A percentile compares a stretch with the other conserved stretches of the same genome.
phyloP scores from a whole-genome alignment of 2,329 filamentous ascomycete species.

The Fusarium odoratissimum region DNA sequence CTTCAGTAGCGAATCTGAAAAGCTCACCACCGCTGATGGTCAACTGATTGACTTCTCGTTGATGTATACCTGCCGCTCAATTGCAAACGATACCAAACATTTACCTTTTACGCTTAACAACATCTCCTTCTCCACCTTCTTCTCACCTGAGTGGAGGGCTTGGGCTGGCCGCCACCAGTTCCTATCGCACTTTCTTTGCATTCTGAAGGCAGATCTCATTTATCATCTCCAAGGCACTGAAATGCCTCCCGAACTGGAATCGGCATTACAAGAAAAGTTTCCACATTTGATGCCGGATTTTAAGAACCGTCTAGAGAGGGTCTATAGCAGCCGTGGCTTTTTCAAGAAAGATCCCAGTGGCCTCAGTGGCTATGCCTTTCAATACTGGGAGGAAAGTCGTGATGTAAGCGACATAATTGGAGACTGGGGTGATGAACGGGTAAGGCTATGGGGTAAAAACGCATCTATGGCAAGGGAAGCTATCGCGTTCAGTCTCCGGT shows the following conservation, averaged over 20 bases:
- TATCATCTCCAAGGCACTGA: not conserved
- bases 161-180: not conserved
- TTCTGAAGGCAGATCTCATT: not conserved
- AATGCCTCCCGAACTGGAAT: not conserved
- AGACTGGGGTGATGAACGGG: fast-evolving
- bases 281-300: not conserved
- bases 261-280: not conserved
- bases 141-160: not conserved
- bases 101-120: not conserved
- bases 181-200: not conserved
- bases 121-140: not conserved
- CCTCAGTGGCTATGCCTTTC: not conserved
- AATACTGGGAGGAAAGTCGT: not conserved
- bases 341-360: not conserved
- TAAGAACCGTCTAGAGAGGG: not conserved
- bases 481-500: not conserved
- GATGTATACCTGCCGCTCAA: not conserved
- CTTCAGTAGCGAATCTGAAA: not conserved
- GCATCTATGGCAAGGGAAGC: not conserved
- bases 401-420: fast-evolving
- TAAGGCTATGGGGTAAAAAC: not conserved
- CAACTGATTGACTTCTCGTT: slow-evolving; percentile 1
- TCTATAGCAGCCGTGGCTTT: not conserved
- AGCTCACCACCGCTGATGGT: not conserved
- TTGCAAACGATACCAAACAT: not conserved